These are phyloP conservation scores for Xylaria arbuscula DNA, from an alignment of 2,329 filamentous ascomycete genomes.

Conservation along the genomic window DNA sequence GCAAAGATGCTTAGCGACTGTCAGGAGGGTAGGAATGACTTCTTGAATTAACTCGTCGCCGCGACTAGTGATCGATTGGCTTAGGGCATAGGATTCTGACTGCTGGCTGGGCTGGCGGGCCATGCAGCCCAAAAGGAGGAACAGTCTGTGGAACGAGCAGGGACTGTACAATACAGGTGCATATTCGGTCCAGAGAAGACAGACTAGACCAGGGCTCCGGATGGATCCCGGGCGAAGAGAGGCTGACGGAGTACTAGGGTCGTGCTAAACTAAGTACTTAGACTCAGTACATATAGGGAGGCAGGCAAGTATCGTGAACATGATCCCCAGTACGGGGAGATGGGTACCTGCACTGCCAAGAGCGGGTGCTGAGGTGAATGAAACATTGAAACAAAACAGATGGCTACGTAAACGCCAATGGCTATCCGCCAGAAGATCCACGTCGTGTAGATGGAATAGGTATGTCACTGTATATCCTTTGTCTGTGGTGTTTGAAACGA, in stretches of 20 bases:
- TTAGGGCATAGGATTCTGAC: slow-evolving; percentile 41
- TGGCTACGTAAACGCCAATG: slow-evolving; percentile 34
- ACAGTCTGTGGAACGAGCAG: slow-evolving; percentile 21
- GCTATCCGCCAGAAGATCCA: slow-evolving; percentile 31
- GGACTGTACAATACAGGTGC: slow-evolving; percentile 15
- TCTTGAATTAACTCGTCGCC: slow-evolving; percentile 46
- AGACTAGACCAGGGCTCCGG: slow-evolving; percentile 36
- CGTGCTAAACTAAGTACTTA: slow-evolving; percentile 24
- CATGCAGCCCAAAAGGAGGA: slow-evolving; percentile 49
- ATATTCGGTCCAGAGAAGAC: slow-evolving; percentile 22
- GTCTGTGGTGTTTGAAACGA: slow-evolving; percentile 31
- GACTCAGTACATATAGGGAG: background rate
- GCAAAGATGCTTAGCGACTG: slow-evolving; percentile 39
- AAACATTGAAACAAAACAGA: slow-evolving; percentile 20
- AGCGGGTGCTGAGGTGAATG: slow-evolving; percentile 9
- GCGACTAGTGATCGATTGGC: slow-evolving; percentile 50
- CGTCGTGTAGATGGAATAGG: background rate
- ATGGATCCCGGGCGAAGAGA: slow-evolving; percentile 32
- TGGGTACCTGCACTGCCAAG: slow-evolving; percentile 8
- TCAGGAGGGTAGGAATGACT: slow-evolving; percentile 45
- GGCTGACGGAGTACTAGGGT: slow-evolving; percentile 41
- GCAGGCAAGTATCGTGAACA: slow-evolving; percentile 23
- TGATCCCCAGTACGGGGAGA: slow-evolving; percentile 15
- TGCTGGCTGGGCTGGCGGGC: slow-evolving; percentile 46
- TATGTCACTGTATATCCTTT: slow-evolving; percentile 19